These are phyloP conservation scores for Xerocomus spinulosus DNA, from an alignment of 768 basidiomycete genomes.

Conservation along the genomic window DNA sequence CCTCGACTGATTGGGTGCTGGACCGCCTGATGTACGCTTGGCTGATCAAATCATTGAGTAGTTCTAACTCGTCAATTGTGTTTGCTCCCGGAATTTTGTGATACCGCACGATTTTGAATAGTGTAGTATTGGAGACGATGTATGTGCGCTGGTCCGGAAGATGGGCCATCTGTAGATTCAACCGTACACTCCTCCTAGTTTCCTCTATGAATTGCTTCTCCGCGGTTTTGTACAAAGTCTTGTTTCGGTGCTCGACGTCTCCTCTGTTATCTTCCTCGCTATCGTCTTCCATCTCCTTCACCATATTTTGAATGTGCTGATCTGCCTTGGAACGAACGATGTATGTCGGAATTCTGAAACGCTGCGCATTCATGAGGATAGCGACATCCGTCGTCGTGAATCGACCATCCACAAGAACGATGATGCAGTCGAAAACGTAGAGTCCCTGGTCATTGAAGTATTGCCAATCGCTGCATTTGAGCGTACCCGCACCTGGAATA, in stretches of 20 bases:
- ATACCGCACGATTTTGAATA: conserved; percentile 17
- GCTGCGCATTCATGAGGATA: conserved; percentile 13
- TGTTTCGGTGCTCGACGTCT: conserved; percentile 8
- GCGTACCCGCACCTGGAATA: conserved; percentile 19
- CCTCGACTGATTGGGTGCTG: too few relatives aligned
- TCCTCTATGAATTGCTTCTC: conserved; percentile 13
- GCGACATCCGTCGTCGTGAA: conserved; percentile 22
- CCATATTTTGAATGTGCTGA: conserved; percentile 18
- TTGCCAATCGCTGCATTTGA: conserved; percentile 18
- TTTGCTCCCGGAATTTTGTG: conserved; percentile 14
- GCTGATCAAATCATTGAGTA: conserved; percentile 16
- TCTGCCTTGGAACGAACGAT: conserved; percentile 22
- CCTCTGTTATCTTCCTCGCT: conserved; percentile 13
- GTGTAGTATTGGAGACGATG: conserved; percentile 20
- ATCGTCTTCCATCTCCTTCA: conserved; percentile 17
- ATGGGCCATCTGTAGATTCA: conserved; percentile 18
- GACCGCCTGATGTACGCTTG: conserved; percentile 11
- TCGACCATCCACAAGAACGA: conserved; percentile 20
- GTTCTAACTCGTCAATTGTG: conserved; percentile 21
- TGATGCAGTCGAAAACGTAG: conserved; percentile 23
- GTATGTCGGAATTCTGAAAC: conserved; percentile 19
- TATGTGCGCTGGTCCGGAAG: conserved; percentile 26
- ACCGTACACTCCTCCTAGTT: conserved; percentile 15
- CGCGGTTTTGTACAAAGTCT: conserved; percentile 7
- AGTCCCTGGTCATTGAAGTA: conserved; percentile 23